Conservation (phyloP, 805 yeast species). For the Starmera amethionina region DNA sequence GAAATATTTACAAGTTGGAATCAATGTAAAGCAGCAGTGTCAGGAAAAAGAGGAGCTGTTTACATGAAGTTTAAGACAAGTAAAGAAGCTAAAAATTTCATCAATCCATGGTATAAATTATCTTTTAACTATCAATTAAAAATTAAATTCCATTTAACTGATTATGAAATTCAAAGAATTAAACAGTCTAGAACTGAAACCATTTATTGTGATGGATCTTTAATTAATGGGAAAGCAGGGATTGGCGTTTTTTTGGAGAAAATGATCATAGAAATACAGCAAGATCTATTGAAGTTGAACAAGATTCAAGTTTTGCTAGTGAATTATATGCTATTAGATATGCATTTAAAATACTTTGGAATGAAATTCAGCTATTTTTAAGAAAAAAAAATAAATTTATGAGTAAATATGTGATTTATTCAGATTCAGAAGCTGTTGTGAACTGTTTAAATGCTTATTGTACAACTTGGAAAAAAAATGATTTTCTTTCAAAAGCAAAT, state of each 20-base stretch:
- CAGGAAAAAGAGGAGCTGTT: background rate
- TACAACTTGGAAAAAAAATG: constrained; percentile 44
- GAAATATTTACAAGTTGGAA: background rate
- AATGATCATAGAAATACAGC: constrained; percentile 44
- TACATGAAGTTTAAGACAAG: background rate
- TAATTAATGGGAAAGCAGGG: constrained; percentile 57
- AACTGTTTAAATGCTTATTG: constrained; percentile 51
- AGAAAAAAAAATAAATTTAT: constrained; percentile 7
- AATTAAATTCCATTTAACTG: too few species aligned
- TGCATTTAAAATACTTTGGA: constrained; percentile 37
- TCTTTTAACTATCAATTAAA: too few species aligned
- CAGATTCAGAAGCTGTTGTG: constrained; percentile 67
- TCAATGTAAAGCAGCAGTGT: background rate
- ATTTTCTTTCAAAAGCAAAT: constrained; percentile 36
- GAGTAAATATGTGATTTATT: constrained; percentile 32
- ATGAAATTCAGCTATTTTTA: constrained; percentile 20
- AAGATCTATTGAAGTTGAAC: constrained; percentile 34
- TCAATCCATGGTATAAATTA: too few species aligned
- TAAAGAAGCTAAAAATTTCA: constrained; percentile 1
- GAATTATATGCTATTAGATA: constrained; percentile 59
- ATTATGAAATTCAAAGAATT: background rate
- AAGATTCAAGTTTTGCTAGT: constrained; percentile 72
- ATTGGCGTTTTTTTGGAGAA: constrained; percentile 66
- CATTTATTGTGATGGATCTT: constrained; percentile 75
- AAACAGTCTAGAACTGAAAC: constrained; percentile 3